Evolutionary conservation across 805 yeast species (phyloP).

Genomic region (Brettanomyces anomalus): DNA sequence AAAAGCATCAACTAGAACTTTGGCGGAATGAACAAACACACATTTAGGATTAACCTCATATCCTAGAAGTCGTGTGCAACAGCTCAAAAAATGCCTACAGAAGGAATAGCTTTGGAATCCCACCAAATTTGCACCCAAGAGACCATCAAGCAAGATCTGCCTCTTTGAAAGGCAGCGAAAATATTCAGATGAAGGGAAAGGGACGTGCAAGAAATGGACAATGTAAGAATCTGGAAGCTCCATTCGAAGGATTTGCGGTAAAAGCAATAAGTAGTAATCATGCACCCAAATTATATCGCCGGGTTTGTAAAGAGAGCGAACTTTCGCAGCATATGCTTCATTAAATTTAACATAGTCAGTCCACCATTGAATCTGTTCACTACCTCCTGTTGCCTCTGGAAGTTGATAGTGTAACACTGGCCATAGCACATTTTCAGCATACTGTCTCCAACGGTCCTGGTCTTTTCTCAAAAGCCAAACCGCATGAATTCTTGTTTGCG

Average conservation of each 20-base stretch:
- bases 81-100: constrained; percentile 82
- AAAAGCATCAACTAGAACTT: constrained; percentile 61
- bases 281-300: constrained; percentile 94
- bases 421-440: constrained; percentile 89
- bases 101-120: constrained; percentile 83
- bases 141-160: constrained; percentile 74
- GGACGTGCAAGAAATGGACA: constrained; percentile 76
- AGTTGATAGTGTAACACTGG: constrained; percentile 92
- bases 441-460: constrained; percentile 77
- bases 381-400: constrained; percentile 61
- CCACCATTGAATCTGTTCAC: constrained; percentile 67
- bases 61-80: constrained; percentile 83
- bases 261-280: constrained; percentile 73
- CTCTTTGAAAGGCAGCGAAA: constrained; percentile 85
- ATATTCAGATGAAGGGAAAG: constrained; percentile 94
- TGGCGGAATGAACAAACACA: constrained; percentile 64
- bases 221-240: constrained; percentile 63
- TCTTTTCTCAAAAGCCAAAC: constrained; percentile 80
- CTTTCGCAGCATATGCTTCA: constrained; percentile 79
- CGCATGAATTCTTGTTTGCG: constrained; percentile 59
- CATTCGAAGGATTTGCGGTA: constrained; percentile 80
- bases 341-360: constrained; percentile 84
- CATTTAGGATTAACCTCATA: constrained; percentile 54
- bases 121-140: constrained; percentile 81
- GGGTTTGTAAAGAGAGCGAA: constrained; percentile 62